These are phyloP conservation scores for Boehmeria nivea DNA, from an alignment of 306 rosid species.

Conservation along the genomic window DNA sequence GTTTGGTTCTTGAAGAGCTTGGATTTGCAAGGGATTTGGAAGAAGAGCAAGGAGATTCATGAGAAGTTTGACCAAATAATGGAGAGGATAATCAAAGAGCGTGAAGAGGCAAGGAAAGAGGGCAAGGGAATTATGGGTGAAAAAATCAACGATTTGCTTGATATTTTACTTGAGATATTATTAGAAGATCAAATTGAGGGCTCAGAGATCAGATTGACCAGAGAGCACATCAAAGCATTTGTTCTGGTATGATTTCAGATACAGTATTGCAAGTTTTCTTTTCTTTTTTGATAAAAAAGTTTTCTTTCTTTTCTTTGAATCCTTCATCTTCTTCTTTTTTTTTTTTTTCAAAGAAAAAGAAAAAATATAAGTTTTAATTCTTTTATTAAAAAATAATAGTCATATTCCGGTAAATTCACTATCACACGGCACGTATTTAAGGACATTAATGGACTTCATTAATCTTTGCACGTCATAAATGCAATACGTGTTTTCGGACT, in stretches of 20 bases:
- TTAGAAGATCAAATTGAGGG: constrained; percentile 26
- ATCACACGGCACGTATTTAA: no score
- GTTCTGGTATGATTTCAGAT: constrained; percentile 31
- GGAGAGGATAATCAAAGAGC: constrained; percentile 52
- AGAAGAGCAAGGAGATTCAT: constrained; percentile 36
- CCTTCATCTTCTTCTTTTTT: no score
- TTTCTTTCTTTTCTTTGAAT: not conserved
- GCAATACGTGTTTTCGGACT: no score
- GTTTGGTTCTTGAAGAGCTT: constrained; percentile 47
- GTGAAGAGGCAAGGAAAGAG: constrained; percentile 42
- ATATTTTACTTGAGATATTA: constrained; percentile 44
- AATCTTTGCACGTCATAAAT: no score
- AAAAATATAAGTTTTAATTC: no score
- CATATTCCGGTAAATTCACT: no score
- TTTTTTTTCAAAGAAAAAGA: no score
- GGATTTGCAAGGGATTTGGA: constrained; percentile 53
- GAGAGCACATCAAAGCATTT: constrained; percentile 60
- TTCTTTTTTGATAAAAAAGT: not conserved
- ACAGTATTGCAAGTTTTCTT: no score
- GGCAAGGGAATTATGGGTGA: constrained; percentile 12
- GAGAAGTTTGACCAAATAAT: constrained; percentile 44
- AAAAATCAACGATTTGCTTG: constrained; percentile 43
- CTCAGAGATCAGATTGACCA: constrained; percentile 40
- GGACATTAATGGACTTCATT: no score
- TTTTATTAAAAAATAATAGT: no score